Evolutionary conservation across 371 early-diverging fungal genomes (phyloP).

Genomic region (Paraphysoderma sedebokerense): DNA sequence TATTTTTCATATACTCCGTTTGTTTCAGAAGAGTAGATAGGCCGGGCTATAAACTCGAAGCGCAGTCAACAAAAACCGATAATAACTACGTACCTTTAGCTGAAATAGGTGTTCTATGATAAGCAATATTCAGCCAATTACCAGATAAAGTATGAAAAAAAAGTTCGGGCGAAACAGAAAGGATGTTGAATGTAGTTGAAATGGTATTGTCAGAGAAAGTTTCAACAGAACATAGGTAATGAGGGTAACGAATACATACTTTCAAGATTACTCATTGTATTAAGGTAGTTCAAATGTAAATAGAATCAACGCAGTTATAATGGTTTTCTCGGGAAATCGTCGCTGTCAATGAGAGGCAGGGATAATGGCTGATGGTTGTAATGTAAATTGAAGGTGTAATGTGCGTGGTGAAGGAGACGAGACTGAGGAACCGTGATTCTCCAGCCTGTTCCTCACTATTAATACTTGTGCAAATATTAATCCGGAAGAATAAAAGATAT

Average conservation of each 20-base stretch:
- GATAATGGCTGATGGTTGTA: too few species aligned
- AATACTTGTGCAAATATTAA: too few species aligned
- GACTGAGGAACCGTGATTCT: too few species aligned
- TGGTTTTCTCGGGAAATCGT: too few species aligned
- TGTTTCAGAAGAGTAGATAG: constrained; percentile 1
- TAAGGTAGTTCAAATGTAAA: too few species aligned
- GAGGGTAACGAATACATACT: constrained; percentile 4
- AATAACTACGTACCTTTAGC: constrained; percentile 30
- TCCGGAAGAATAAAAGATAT: too few species aligned
- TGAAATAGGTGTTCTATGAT: constrained; percentile 31
- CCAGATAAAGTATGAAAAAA: not conserved
- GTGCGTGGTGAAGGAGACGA: too few species aligned
- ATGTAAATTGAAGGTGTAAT: too few species aligned
- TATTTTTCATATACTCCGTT: not conserved
- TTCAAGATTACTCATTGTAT: constrained; percentile 16
- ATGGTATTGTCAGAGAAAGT: not conserved
- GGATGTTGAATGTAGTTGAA: constrained; percentile 1
- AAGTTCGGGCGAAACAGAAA: not conserved
- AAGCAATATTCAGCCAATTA: not conserved
- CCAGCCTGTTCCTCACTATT: too few species aligned
- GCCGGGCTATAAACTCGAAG: not conserved
- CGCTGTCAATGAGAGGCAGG: too few species aligned
- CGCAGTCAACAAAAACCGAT: too few species aligned
- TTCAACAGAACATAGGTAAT: not conserved
- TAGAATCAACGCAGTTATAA: too few species aligned